Base-by-base conservation (phyloP, 805 yeast genomes). In the Grigorovia humatica region DNA sequence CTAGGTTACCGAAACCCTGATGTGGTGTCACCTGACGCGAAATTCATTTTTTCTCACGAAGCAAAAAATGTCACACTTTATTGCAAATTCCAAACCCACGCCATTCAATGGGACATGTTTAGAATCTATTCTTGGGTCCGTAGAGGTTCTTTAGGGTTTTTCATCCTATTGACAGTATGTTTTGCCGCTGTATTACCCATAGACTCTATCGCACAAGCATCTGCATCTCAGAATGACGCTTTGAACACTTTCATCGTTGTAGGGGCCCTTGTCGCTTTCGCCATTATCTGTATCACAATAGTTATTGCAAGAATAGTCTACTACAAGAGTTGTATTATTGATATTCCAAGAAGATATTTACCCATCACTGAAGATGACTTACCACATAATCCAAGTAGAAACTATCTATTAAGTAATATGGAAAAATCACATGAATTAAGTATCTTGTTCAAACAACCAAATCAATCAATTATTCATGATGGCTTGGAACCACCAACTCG, bases 191-290 rank as follows among this genome's bases (percentile, higher is more conserved):
- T 85, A 9, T 72, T 91, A 0, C 95, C 95, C 0, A 78, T 88
- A 15, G 97, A 91, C 66, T 80, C 88, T 32, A 80, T 89, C 54
- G 74, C 74, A 0, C 82, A 78, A 60, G 78, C 82, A 6, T 72
- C 80, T 2, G 71, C 72, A 8, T 69, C 79, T 4, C 68, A 74
- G 12, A 78, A 79, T 54, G 79, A 85, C 58, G 93, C 87, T 1
- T 72, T 87, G 64, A 88, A 89, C 63, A 79, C 91, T 2, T 83
- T 90, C 55, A 87, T 90, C 53, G 87, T 89, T 19, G 80, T 86
- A 8, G 78, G 81, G 46, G 88, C 85, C 7, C 74, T 86, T 59
- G 87, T 81, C 2, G 68, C 80, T 1, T 80, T 86, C 55, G 70
- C 81, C 1, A 52, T 83, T 0, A 57, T 76, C 7, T 68, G 81